Evolutionary conservation across 2,329 filamentous ascomycete species (phyloP), one percentile per base, ranked within the genome.

Genomic region (Aspergillus felis): DNA sequence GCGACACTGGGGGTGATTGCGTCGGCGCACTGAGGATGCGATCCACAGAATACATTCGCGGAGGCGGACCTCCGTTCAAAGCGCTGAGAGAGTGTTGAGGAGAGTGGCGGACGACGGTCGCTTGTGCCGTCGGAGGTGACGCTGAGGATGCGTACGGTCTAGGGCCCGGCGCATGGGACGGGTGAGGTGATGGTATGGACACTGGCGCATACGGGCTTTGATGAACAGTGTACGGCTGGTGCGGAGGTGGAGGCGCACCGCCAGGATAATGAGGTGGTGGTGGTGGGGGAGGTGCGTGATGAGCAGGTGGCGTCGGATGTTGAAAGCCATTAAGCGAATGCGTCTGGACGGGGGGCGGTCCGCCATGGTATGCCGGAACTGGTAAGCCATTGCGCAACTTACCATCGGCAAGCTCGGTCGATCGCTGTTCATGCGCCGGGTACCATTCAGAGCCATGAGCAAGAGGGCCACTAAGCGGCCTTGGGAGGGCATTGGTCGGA

Each of bases 271-370:
- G 70, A 12, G 70, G 63, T 42, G 69, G 63, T 44, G 69, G 66
- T 28, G 68, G 63, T 32, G 67, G 66, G 42, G 61, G 67, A 32
- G 67, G 62, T 46, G 67, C 65, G 32, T 70, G 72, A 44, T 69
- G 71, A n/a, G 68, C 55, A 22, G 71, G 64, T 17, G 32, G 32
- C 10, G 51, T 48, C 42, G 71, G 66, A 47, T 47, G 44, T 38
- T 66, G 65, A 57, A 71, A 81, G 38, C 82, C 80, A 64, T 84
- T 86, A 49, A 82, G 76, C 41, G 81, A 80, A 35, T 80, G 79
- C 22, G 80, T 72, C 14, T 78, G 76, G 80, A 78, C 79, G 84
- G 66, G 76, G 81, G 46, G 67, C 5, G 78, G 73, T 6, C 76
- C 62, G 28, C 57, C 54, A 38, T 65, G 63, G 55, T 68, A 72